Evolutionary conservation across 1,139 yeast species (phyloP).

Genomic region (Magnusiomyces sp.): DNA sequence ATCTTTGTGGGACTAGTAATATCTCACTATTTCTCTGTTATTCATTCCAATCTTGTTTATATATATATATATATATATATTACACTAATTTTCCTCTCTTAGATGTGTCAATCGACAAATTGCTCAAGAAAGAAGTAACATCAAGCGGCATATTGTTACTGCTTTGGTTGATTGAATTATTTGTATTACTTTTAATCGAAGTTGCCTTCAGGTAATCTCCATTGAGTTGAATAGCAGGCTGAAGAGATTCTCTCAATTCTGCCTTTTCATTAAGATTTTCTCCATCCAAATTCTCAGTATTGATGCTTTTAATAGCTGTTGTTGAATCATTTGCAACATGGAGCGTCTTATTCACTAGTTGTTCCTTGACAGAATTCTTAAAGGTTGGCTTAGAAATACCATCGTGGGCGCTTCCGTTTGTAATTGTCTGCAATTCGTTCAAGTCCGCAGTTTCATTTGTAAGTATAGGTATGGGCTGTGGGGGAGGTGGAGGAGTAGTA

Average conservation of each 20-base stretch:
- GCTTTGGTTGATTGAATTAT: not conserved
- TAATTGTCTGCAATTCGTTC: not conserved
- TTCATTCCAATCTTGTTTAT: too few relatives aligned
- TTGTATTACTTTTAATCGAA: not conserved
- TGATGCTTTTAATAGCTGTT: not conserved
- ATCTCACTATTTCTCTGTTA: too few relatives aligned
- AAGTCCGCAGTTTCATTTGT: too few relatives aligned
- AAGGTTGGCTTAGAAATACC: too few relatives aligned
- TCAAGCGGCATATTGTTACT: constrained; percentile 16
- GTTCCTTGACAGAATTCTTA: too few relatives aligned
- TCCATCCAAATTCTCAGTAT: constrained; percentile 7
- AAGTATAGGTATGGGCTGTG: too few relatives aligned
- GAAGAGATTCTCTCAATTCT: constrained; percentile 1
- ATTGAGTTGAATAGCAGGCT: not conserved
- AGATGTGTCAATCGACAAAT: constrained; percentile 15
- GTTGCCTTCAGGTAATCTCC: not conserved
- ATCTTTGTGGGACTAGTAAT: too few relatives aligned
- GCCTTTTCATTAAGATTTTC: constrained; percentile 10
- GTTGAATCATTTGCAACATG: not conserved
- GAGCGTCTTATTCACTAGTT: too few relatives aligned
- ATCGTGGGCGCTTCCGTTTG: too few relatives aligned
- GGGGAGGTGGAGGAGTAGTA: too few relatives aligned
- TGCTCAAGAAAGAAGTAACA: constrained; percentile 18
- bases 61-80: not conserved
- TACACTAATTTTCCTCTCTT: constrained; percentile 20